Conservation (phyloP, 768 basidiomycete species). For the Mrakia blollopis region DNA sequence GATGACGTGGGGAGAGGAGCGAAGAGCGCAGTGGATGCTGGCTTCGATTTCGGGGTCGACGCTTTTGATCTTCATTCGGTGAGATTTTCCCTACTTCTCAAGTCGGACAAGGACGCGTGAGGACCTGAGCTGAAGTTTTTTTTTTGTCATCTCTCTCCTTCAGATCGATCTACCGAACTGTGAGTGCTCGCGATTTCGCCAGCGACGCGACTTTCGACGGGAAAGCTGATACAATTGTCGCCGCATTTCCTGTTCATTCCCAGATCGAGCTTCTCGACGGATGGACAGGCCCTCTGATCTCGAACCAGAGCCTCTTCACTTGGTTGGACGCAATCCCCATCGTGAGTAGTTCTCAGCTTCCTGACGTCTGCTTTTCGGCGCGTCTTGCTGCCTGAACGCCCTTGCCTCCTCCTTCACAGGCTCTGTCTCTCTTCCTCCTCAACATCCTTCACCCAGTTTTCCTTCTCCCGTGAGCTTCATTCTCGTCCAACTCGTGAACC, state of each 20-base stretch:
- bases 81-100: too few relatives aligned
- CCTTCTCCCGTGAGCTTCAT: background rate
- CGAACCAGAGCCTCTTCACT: background rate
- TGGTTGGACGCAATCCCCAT: background rate
- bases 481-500: too few relatives aligned
- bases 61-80: slow-evolving; percentile 1
- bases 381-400: background rate
- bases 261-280: background rate
- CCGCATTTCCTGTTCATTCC: background rate
- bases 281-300: background rate
- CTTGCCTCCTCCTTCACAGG: background rate
- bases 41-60: background rate
- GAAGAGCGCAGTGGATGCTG: background rate
- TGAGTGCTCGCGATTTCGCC: background rate
- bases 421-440: background rate
- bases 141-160: background rate
- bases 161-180: background rate
- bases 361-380: too few relatives aligned
- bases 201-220: background rate
- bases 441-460: background rate
- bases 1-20: background rate
- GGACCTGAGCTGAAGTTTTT: too few relatives aligned
- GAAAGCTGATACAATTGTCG: background rate
- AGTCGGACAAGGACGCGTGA: too few relatives aligned
- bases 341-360: background rate